Percentiles rank a stretch among this genome's conserved stretches.
Conservation (phyloP, 495 filamentous ascomycete genomes). For the Tuber umbilicatum region DNA sequence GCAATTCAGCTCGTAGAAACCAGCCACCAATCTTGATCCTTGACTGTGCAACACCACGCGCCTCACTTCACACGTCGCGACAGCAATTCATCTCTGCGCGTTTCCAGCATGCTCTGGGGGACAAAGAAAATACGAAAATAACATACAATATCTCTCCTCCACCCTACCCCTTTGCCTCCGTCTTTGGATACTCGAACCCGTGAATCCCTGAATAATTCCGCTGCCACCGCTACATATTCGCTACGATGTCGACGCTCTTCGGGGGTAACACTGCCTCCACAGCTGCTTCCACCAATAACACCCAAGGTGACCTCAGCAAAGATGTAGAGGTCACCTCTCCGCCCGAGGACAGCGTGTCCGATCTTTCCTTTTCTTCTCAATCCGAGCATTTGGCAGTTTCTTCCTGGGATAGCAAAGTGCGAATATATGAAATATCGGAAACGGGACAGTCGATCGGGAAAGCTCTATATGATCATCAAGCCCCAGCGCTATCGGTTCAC, state of each 20-base stretch:
- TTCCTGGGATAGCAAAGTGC: conserved; percentile 90
- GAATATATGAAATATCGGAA: conserved; percentile 78
- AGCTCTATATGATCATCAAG: conserved; percentile 69
- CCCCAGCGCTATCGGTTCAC: conserved; percentile 67
- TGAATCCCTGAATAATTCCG: neutral
- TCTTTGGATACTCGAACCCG: neutral
- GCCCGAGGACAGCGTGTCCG: conserved; percentile 79
- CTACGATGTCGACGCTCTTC: conserved; percentile 29
- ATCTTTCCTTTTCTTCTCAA: conserved; percentile 69
- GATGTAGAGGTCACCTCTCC: conserved; percentile 71
- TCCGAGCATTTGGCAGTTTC: conserved; percentile 74
- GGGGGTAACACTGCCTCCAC: conserved; percentile 20
- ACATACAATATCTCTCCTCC: neutral
- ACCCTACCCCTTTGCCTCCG: neutral
- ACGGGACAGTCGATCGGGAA: conserved; percentile 68
- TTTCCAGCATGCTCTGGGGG: neutral
- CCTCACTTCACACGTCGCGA: neutral
- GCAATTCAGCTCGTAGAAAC: neutral
- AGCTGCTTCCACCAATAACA: conserved; percentile 54
- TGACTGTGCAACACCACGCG: neutral
- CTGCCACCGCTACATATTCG: neutral
- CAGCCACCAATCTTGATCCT: neutral
- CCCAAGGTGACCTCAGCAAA: conserved; percentile 83
- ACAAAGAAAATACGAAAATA: neutral
- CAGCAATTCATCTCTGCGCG: neutral